These are phyloP conservation scores for Chaetomium sp. DNA, from an alignment of 2,329 filamentous ascomycete genomes.

Conservation along the genomic window DNA sequence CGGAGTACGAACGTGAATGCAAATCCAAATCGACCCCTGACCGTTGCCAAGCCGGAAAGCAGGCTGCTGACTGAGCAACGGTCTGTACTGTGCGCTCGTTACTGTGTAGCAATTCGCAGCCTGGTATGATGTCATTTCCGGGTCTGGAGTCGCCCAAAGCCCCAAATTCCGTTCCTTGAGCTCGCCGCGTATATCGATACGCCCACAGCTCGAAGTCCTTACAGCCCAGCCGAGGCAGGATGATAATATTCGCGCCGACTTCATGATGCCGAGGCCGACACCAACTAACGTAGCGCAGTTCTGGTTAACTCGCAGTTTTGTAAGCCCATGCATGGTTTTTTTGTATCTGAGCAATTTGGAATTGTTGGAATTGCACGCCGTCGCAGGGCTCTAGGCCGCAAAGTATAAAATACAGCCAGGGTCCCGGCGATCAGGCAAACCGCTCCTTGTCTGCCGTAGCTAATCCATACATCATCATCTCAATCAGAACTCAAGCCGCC, in stretches of 20 bases:
- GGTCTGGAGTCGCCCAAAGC: neutral
- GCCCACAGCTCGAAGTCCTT: too few relatives aligned
- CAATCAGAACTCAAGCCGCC: neutral
- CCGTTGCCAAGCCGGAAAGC: neutral
- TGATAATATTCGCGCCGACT: neutral
- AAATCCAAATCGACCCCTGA: too few relatives aligned
- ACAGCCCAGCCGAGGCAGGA: too few relatives aligned
- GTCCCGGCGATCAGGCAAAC: too few relatives aligned
- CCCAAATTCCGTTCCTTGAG: neutral
- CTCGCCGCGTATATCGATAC: too few relatives aligned
- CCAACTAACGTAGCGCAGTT: neutral
- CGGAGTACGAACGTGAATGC: too few relatives aligned
- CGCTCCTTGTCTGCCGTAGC: neutral
- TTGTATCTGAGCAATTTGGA: neutral
- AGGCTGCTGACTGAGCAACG: neutral
- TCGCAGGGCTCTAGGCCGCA: too few relatives aligned
- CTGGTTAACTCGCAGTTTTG: neutral
- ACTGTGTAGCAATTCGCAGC: too few relatives aligned
- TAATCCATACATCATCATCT: neutral
- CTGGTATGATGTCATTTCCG: too few relatives aligned
- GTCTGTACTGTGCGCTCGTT: neutral
- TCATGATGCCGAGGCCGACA: slow-evolving; percentile 9
- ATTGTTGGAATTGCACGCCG: too few relatives aligned
- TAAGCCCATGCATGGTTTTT: slow-evolving; percentile 1
- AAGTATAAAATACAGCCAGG: neutral